phyloP scores from a whole-genome alignment of 1,139 yeast species.

The Pichia sp. region DNA sequence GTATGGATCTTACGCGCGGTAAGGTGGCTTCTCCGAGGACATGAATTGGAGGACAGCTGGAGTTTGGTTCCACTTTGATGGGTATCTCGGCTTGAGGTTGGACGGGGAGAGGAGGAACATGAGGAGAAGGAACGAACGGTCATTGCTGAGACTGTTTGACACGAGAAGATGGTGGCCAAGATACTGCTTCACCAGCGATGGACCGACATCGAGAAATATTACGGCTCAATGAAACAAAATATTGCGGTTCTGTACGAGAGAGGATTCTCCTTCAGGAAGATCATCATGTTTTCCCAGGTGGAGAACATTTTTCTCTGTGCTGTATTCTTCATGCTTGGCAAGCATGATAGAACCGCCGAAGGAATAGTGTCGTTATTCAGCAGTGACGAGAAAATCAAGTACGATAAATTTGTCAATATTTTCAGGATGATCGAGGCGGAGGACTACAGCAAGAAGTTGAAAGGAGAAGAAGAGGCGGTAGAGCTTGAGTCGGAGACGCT shows the following conservation, averaged over 20 bases:
- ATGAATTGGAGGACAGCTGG: neutral
- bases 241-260: neutral
- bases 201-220: neutral
- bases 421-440: neutral
- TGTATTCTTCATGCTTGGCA: neutral
- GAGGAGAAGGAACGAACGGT: neutral
- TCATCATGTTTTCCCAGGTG: neutral
- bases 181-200: neutral
- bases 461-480: too few relatives aligned
- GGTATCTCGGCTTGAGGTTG: too few relatives aligned
- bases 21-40: neutral
- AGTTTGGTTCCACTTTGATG: neutral
- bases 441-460: neutral
- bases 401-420: neutral
- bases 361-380: neutral
- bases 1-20: neutral
- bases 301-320: constrained; percentile 1
- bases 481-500: too few relatives aligned
- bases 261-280: neutral
- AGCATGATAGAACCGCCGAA: neutral
- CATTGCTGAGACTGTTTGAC: neutral
- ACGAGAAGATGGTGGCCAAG: neutral
- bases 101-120: neutral
- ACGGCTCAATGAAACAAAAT: neutral
- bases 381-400: neutral